Evolutionary conservation across 164 flowering plant genomes (phyloP).

Genomic region (Umbilicus rupestris): DNA sequence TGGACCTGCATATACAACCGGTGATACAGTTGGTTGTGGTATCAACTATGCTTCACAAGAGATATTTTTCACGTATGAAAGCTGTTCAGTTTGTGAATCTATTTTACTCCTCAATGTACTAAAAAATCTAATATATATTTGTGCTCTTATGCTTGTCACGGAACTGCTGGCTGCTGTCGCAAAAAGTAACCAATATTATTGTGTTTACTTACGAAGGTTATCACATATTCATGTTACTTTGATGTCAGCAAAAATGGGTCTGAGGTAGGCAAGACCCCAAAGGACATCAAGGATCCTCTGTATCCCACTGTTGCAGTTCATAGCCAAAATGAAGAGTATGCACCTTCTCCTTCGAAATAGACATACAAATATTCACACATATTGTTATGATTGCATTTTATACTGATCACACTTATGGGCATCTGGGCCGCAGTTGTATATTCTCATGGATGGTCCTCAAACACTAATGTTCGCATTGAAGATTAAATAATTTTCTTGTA

Average conservation of each 20-base stretch:
- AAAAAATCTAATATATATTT: background rate
- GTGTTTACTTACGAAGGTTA: constrained; percentile 2
- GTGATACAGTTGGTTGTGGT: constrained; percentile 92
- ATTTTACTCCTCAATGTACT: background rate
- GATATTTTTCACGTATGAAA: constrained; percentile 90
- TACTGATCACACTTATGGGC: background rate
- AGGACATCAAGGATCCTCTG: constrained; percentile 66
- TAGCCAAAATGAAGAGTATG: constrained; percentile 96
- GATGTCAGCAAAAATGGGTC: constrained; percentile 74
- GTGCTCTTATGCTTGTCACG: background rate
- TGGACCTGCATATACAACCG: constrained; percentile 82
- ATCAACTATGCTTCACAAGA: constrained; percentile 86
- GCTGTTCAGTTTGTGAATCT: constrained; percentile 12
- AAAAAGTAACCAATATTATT: background rate
- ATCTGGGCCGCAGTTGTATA: background rate
- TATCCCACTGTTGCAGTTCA: constrained; percentile 96
- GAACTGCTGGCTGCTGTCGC: background rate
- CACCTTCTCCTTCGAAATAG: background rate
- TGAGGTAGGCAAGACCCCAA: constrained; percentile 50
- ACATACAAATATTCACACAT: background rate
- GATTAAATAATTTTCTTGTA: background rate
- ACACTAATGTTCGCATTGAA: background rate
- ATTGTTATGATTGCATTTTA: background rate
- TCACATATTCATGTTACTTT: constrained; percentile 8
- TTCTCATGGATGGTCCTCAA: background rate